These are phyloP conservation scores for Leccinum holopus DNA, from an alignment of 1,284 basidiomycete species.

Conservation along the genomic window DNA sequence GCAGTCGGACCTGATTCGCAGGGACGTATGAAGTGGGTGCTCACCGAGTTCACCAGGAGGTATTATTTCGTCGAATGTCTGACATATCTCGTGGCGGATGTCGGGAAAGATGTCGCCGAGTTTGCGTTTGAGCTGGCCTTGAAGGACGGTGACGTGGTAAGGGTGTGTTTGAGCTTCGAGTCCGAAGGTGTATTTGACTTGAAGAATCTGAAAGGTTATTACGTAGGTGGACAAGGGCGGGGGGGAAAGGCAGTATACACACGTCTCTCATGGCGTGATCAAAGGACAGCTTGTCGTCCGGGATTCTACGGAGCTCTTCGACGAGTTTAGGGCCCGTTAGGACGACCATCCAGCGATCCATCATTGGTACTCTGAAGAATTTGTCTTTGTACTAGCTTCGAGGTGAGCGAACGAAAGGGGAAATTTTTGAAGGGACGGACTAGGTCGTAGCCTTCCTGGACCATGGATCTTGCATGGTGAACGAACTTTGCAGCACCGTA, in stretches of 20 bases:
- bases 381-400: constrained; percentile 31
- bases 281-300: constrained; percentile 39
- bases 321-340: constrained; percentile 34
- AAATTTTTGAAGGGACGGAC: constrained; percentile 23
- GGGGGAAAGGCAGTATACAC: constrained; percentile 14
- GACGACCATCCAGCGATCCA: constrained; percentile 38
- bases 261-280: constrained; percentile 37
- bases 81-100: constrained; percentile 39
- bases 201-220: constrained; percentile 32
- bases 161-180: constrained; percentile 33
- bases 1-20: constrained; percentile 14
- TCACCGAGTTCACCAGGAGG: constrained; percentile 26
- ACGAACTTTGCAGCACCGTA: constrained; percentile 32
- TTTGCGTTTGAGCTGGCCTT: constrained; percentile 39
- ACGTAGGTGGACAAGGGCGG: constrained; percentile 14
- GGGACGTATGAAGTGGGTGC: constrained; percentile 4
- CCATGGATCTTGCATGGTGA: constrained; percentile 32
- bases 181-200: constrained; percentile 41
- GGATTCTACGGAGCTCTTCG: constrained; percentile 39
- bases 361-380: constrained; percentile 39
- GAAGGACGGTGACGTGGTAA: constrained; percentile 40
- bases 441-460: constrained; percentile 40
- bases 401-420: constrained; percentile 16
- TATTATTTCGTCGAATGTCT: constrained; percentile 35
- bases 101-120: constrained; percentile 36